Percentiles rank a stretch among this genome's conserved stretches.
Conservation (phyloP, 2,329 filamentous ascomycete species). For the Westerdykella aurantiaca region DNA sequence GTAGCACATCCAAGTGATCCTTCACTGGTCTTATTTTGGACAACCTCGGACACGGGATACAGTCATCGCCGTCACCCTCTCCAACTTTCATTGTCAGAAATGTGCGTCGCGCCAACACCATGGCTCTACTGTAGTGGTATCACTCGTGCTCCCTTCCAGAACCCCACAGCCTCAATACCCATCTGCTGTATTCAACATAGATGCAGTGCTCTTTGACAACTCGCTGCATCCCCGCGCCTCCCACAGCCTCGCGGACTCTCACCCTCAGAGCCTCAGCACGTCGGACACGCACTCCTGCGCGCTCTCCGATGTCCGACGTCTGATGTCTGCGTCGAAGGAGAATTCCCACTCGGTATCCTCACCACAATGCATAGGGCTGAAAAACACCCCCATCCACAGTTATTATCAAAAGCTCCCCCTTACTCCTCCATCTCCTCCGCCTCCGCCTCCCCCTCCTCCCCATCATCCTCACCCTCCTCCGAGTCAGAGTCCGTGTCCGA, state of each 20-base stretch:
- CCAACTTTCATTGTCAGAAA: no score
- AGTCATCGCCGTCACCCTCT: no score
- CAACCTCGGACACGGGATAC: no score
- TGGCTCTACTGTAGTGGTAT: no score
- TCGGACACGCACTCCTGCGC: neutral
- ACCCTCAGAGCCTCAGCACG: no score
- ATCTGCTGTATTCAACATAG: no score
- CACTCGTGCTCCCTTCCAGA: no score
- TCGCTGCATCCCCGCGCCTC: neutral
- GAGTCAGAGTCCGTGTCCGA: slow-evolving; percentile 58
- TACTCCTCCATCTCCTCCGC: slow-evolving; percentile 42
- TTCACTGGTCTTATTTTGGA: no score
- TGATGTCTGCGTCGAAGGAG: neutral
- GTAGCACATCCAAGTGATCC: no score
- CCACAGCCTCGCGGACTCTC: neutral
- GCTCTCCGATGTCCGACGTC: neutral
- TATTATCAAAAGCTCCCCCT: neutral
- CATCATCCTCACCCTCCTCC: slow-evolving; percentile 44
- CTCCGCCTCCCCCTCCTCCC: slow-evolving; percentile 35
- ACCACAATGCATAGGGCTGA: neutral
- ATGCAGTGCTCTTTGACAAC: neutral
- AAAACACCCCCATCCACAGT: neutral
- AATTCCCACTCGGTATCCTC: neutral
- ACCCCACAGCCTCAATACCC: no score
- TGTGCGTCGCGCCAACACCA: no score